Evolutionary conservation across 1,139 yeast genomes (phyloP).

Genomic region (Geotrichum fermentans): DNA sequence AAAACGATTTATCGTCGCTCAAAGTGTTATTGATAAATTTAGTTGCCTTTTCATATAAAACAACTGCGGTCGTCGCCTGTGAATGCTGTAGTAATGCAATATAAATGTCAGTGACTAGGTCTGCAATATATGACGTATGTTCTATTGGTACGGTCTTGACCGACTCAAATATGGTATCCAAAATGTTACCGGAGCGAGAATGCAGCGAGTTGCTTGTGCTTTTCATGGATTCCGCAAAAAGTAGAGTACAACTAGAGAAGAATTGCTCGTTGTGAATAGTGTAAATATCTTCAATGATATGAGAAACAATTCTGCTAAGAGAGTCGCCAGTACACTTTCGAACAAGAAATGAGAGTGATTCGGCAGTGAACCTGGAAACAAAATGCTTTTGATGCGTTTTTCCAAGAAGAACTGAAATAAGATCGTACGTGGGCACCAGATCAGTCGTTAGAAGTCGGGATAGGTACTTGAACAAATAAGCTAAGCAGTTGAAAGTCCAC

Average conservation of each 20-base stretch:
- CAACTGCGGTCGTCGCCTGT: constrained; percentile 49
- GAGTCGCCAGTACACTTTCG: constrained; percentile 58
- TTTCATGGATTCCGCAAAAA: constrained; percentile 71
- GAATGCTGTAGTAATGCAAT: constrained; percentile 58
- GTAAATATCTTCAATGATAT: constrained; percentile 49
- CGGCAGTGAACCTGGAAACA: constrained; percentile 80
- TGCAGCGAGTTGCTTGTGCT: constrained; percentile 71
- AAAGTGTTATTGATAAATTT: constrained; percentile 23
- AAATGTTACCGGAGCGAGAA: constrained; percentile 55
- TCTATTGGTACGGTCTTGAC: constrained; percentile 16
- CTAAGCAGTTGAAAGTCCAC: constrained; percentile 78
- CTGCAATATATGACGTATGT: constrained; percentile 22
- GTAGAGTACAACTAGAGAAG: constrained; percentile 52
- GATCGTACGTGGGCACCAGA: constrained; percentile 60
- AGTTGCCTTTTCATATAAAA: constrained; percentile 35
- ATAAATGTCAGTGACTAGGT: constrained; percentile 26
- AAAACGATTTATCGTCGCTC: constrained; percentile 1
- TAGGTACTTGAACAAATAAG: constrained; percentile 84
- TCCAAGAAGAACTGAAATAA: constrained; percentile 60
- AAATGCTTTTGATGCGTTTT: constrained; percentile 50
- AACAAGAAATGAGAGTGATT: constrained; percentile 77
- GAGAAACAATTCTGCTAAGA: constrained; percentile 46
- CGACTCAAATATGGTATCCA: constrained; percentile 35
- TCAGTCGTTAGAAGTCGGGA: constrained; percentile 59
- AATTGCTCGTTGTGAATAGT: constrained; percentile 40